Conservation (phyloP, 768 basidiomycete genomes). For the Fistulinella prunicolor region DNA sequence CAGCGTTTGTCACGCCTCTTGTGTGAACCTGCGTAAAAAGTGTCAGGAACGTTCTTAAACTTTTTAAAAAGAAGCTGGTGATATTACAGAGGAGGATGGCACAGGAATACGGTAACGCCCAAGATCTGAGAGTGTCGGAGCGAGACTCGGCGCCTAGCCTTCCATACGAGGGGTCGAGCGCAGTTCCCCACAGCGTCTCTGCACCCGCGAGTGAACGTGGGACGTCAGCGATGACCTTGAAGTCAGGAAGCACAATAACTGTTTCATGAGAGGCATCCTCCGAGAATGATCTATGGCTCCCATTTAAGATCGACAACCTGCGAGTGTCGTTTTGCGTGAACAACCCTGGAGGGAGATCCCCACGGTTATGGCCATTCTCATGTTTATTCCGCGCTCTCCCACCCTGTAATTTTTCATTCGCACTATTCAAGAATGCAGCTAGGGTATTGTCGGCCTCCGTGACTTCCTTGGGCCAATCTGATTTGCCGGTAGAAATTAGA, state of each 20-base stretch:
- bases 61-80: not conserved
- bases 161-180: conserved; percentile 57
- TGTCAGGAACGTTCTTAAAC: conserved; percentile 3
- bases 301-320: conserved; percentile 74
- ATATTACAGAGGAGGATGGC: conserved; percentile 85
- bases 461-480: conserved; percentile 85
- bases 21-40: conserved; percentile 69
- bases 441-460: conserved; percentile 69
- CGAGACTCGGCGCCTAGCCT: conserved; percentile 44
- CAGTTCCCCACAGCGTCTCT: conserved; percentile 59
- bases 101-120: conserved; percentile 85
- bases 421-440: conserved; percentile 50
- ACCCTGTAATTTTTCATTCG: conserved; percentile 16
- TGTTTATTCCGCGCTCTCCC: not conserved
- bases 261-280: conserved; percentile 67
- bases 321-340: conserved; percentile 55
- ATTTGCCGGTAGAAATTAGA: conserved; percentile 85
- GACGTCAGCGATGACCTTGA: conserved; percentile 76
- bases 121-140: conserved; percentile 56
- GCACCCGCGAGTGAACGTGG: conserved; percentile 64
- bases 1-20: conserved; percentile 92
- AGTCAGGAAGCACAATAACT: conserved; percentile 91
- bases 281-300: conserved; percentile 67
- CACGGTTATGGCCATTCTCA: conserved; percentile 4
- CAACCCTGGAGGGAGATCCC: conserved; percentile 43